Conservation (phyloP, 2,329 filamentous ascomycete genomes). For the Clarireedia sp. region DNA sequence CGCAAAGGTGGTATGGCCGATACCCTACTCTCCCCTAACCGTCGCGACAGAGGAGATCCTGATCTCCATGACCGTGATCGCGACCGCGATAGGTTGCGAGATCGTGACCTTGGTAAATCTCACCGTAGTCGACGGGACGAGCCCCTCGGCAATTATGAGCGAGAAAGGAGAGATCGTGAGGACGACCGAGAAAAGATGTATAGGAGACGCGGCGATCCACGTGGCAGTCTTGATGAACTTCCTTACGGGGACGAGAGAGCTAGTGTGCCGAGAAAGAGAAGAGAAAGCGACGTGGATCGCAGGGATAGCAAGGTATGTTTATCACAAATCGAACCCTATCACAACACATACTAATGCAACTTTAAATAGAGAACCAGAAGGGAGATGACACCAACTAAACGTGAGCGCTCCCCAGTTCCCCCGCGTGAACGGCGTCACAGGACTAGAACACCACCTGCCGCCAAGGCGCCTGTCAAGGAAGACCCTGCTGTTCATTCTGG, state of each 20-base stretch:
- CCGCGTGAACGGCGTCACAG: constrained; percentile 48
- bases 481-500: constrained; percentile 53
- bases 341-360: constrained; percentile 10
- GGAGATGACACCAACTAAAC: constrained; percentile 41
- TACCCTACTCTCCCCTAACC: constrained; percentile 41
- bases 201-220: constrained; percentile 68
- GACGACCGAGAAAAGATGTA: constrained; percentile 85
- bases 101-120: constrained; percentile 31
- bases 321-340: not conserved
- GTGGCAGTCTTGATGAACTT: constrained; percentile 75
- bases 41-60: constrained; percentile 32
- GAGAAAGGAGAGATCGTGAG: constrained; percentile 80
- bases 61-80: constrained; percentile 29
- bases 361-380: constrained; percentile 45
- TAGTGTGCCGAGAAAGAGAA: constrained; percentile 60
- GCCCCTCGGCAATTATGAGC: constrained; percentile 63
- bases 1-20: constrained; percentile 69
- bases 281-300: constrained; percentile 69
- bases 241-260: constrained; percentile 77
- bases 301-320: constrained; percentile 49
- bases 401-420: constrained; percentile 49
- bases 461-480: constrained; percentile 32
- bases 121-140: constrained; percentile 51
- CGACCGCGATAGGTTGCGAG: constrained; percentile 26
- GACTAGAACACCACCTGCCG: constrained; percentile 46